Conservation (phyloP, 345 rosid genomes). For the Euclidium syriacum region DNA sequence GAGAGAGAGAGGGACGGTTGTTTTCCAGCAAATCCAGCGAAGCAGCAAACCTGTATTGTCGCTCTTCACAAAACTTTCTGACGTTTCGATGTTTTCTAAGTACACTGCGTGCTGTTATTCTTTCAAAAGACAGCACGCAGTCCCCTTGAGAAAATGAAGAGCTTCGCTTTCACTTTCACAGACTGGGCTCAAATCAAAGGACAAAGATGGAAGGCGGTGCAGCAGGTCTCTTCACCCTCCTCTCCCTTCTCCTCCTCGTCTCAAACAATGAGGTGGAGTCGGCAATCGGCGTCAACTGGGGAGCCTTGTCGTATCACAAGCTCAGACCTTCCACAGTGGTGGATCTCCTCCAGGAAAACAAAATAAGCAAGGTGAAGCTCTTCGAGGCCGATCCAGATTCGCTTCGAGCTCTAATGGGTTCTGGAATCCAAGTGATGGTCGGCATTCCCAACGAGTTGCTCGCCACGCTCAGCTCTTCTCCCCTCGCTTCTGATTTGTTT, state of each 20-base stretch:
- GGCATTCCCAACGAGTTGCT: constrained; percentile 85
- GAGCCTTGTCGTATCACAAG: constrained; percentile 62
- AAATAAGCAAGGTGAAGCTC: constrained; percentile 72
- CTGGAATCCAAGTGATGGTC: constrained; percentile 89
- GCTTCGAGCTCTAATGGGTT: constrained; percentile 54
- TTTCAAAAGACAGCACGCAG: not conserved
- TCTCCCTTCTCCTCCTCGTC: constrained; percentile 1
- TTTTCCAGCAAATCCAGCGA: constrained; percentile 32
- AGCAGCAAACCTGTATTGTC: constrained; percentile 26
- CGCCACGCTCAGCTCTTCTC: constrained; percentile 45
- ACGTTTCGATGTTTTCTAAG: not conserved
- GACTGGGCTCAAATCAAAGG: not conserved
- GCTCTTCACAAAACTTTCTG: not conserved
- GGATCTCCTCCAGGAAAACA: constrained; percentile 80
- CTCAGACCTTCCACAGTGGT: constrained; percentile 81
- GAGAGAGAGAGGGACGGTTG: constrained; percentile 2
- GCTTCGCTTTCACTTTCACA: not conserved
- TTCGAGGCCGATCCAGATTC: constrained; percentile 74
- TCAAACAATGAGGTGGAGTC: constrained; percentile 41
- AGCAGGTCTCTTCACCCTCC: constrained; percentile 8
- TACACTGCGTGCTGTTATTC: not conserved
- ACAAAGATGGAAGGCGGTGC: constrained; percentile 20
- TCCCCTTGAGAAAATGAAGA: not conserved
- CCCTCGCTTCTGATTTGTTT: constrained; percentile 65
- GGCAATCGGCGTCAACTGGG: constrained; percentile 94